phyloP scores from a whole-genome alignment of 345 rosid genomes.

The Populus ilicifolia region DNA sequence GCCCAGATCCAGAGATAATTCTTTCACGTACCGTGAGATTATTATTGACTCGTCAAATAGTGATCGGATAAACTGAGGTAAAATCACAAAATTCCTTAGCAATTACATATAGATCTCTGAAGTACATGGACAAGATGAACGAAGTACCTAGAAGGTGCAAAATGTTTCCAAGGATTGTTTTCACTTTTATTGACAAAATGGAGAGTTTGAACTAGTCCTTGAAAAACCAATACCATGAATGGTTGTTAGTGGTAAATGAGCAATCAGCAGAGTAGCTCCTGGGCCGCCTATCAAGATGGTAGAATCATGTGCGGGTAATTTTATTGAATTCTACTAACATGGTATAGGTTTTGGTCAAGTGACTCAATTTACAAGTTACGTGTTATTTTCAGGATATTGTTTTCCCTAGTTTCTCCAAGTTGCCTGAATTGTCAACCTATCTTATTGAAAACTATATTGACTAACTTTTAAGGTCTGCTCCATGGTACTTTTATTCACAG shows the following conservation, averaged over 20 bases:
- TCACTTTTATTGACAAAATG: background rate
- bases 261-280: background rate
- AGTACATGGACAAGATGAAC: background rate
- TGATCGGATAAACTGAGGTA: background rate
- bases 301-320: background rate
- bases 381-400: background rate
- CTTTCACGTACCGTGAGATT: background rate
- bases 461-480: background rate
- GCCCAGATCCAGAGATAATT: background rate
- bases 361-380: background rate
- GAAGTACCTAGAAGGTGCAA: background rate
- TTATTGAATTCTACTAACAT: background rate
- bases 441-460: background rate
- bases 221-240: background rate
- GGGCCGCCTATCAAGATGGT: background rate
- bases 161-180: background rate
- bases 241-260: background rate
- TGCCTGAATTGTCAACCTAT: background rate
- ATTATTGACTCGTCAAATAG: background rate
- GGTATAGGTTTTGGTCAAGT: background rate
- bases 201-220: background rate
- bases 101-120: background rate
- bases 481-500: constrained; percentile 25
- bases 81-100: background rate
- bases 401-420: background rate